A percentile compares a stretch with the other conserved stretches of the same genome.
phyloP scores from a whole-genome alignment of 169 alveolate species.

The Plasmodium cynomolgi region DNA sequence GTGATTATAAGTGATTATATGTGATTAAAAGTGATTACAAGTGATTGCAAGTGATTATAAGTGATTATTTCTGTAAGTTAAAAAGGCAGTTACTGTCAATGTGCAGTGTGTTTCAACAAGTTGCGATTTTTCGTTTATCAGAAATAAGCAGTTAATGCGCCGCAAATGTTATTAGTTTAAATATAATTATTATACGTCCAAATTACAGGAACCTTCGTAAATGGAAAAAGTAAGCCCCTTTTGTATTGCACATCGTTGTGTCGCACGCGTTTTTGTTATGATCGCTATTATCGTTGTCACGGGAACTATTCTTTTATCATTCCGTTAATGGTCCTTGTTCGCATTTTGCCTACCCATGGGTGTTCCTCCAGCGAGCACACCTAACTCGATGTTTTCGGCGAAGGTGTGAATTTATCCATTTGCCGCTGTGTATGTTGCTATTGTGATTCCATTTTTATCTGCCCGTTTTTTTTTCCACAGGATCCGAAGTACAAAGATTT shows the following conservation, averaged over 20 bases:
- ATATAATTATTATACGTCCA: neutral
- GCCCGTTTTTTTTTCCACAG: neutral
- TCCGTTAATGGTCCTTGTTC: neutral
- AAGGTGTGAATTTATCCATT: neutral
- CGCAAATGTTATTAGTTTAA: slow-evolving; percentile 1
- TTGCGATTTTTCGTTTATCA: neutral
- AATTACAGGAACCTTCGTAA: slow-evolving; percentile 3
- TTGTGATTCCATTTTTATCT: neutral
- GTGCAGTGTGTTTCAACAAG: neutral
- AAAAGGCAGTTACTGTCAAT: neutral
- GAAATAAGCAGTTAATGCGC: neutral
- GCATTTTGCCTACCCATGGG: neutral
- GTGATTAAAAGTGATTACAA: too few relatives aligned
- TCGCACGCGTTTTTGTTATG: neutral
- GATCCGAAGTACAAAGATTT: slow-evolving; percentile 15
- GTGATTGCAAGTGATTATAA: neutral
- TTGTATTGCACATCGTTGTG: neutral
- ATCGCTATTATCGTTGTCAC: neutral
- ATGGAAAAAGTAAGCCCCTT: neutral
- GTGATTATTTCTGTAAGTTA: neutral
- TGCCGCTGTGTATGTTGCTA: neutral
- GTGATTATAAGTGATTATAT: too few relatives aligned
- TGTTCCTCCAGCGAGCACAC: neutral
- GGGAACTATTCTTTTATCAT: neutral
- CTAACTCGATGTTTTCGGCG: neutral